Base-by-base conservation (phyloP, 495 filamentous ascomycete genomes). In the Saxophila tyrrhenica region DNA sequence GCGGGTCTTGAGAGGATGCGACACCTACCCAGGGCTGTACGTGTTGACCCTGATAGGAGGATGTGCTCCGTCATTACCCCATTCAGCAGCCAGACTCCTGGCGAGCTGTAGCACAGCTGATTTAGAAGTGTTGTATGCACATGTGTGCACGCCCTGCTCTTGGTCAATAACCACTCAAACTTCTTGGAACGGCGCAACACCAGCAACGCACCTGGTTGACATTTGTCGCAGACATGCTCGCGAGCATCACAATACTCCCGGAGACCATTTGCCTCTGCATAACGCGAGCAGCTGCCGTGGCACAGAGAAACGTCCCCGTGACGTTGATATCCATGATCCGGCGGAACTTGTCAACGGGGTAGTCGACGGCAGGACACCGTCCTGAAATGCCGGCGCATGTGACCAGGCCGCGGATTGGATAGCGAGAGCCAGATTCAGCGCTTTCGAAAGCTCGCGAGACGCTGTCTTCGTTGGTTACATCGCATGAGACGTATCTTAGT, bases 51-150 rank as follows among this genome's bases (percentile, higher is more conserved):
- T 24, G 39, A 64, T 62, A 3, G 53, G 57, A 20, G 57, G 57
- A 19, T 45, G 35, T 2, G 45, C 24, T 11, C 56, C 56, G 25
- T 59, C 22, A 29, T 60, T 48, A 3, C 61, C 62, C 61, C 61
- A 62, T 51, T 64, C 62, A 13, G 57, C 60, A 10, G 60, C 62
- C 11, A 64, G 48, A 1, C 39, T 52, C 2, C 62, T 56, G 9
- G 55, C 53, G 19, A 64, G 24, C 50, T 64, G 62, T 19, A 56
- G 52, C 21, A 64, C 47, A 13, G 62, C 62, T 0, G 60, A 50
- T 48, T 64, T 64, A 47, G 55, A 59, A 2, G 56, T 47, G 39
- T 64, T 64, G 52, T 64, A 64, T 10, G 63, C 62, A 5, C 29
- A 20, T 0, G 58, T 62, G 25, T 54, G 39, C 20, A 65, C 25